These are phyloP conservation scores for Boletus barrowsii DNA, from an alignment of 768 basidiomycete species.

Conservation along the genomic window DNA sequence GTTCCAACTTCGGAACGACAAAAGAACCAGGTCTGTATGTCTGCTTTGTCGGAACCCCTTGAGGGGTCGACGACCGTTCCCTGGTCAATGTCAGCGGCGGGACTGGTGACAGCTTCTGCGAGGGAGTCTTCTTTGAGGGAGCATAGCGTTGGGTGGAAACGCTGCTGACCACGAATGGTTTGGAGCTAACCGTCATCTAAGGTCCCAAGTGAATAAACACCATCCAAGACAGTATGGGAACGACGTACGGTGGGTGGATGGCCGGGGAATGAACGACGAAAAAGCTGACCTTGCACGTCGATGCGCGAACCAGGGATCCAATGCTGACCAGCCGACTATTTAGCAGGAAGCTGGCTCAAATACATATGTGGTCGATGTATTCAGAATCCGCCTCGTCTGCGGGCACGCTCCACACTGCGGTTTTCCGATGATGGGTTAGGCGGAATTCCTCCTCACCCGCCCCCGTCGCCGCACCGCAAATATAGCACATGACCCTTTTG, in stretches of 20 bases:
- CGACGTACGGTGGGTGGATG: background rate
- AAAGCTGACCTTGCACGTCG: background rate
- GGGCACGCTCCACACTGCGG: too few relatives aligned
- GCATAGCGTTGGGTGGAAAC: background rate
- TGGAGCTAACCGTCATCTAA: background rate
- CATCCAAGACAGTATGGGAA: background rate
- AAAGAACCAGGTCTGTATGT: background rate
- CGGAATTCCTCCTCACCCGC: too few relatives aligned
- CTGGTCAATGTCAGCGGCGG: too few relatives aligned
- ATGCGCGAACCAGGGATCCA: background rate
- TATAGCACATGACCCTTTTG: too few relatives aligned
- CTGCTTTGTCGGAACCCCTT: background rate
- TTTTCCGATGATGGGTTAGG: too few relatives aligned
- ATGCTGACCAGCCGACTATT: background rate
- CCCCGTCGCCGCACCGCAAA: too few relatives aligned
- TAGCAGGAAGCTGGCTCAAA: background rate
- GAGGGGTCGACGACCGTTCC: background rate
- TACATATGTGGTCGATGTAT: background rate
- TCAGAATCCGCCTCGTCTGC: background rate
- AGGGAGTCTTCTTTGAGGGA: background rate
- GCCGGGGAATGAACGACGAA: background rate
- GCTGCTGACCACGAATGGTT: slow-evolving; percentile 11
- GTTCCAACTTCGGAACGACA: background rate
- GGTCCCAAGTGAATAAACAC: background rate
- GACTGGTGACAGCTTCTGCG: background rate